Percentiles rank a stretch among this genome's conserved stretches.
Conservation (phyloP, 2,329 filamentous ascomycete genomes). For the Capronia americana region DNA sequence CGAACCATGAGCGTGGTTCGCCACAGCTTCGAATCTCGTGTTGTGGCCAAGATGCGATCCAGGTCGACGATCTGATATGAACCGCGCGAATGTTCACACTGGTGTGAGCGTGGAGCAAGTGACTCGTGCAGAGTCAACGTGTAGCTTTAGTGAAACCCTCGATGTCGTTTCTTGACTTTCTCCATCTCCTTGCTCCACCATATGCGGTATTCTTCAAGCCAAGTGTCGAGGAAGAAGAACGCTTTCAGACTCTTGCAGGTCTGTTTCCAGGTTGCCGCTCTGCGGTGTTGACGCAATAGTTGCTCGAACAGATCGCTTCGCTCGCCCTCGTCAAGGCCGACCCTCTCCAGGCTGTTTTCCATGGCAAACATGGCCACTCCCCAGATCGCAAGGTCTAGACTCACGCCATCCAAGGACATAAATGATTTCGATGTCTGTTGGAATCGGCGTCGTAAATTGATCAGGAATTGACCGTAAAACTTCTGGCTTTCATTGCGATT, state of each 20-base stretch:
- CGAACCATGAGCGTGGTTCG: constrained; percentile 11
- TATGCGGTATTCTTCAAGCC: constrained; percentile 7
- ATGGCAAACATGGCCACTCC: constrained; percentile 12
- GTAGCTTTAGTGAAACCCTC: background rate
- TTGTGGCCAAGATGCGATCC: background rate
- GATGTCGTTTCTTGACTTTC: background rate
- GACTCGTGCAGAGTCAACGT: background rate
- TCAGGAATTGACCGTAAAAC: constrained; percentile 12
- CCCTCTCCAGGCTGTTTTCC: constrained; percentile 6
- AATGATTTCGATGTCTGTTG: background rate
- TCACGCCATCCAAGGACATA: constrained; percentile 7
- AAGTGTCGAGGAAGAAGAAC: constrained; percentile 12
- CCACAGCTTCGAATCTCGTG: background rate
- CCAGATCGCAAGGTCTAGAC: constrained; percentile 13
- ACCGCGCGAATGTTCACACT: background rate
- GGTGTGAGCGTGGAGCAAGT: background rate
- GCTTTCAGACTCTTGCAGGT: constrained; percentile 6
- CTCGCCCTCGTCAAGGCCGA: constrained; percentile 2
- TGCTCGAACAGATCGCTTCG: constrained; percentile 7
- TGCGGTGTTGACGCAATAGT: background rate
- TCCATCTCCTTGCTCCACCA: constrained; percentile 17
- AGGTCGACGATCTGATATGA: background rate
- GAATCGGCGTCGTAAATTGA: background rate
- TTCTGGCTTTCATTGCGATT: constrained; percentile 12
- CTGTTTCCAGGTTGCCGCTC: constrained; percentile 1